phyloP scores from a whole-genome alignment of 371 early-diverging fungal species.

The Caulochytrium protostelioides region DNA sequence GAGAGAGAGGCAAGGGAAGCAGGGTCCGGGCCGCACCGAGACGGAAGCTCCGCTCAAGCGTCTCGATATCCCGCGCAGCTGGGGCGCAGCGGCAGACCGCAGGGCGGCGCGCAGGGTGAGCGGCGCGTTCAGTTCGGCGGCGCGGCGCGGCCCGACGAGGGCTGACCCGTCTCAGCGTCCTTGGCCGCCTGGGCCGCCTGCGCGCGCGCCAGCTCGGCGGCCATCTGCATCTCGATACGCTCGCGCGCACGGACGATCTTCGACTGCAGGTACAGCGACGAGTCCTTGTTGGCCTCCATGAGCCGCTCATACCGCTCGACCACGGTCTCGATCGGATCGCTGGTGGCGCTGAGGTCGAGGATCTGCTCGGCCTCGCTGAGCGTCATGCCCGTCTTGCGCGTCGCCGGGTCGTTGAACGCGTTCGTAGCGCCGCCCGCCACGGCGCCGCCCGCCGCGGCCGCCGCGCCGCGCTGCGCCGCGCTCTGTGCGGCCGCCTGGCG shows the following conservation, averaged over 20 bases:
- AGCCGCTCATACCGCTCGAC: slow-evolving; percentile 27
- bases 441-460: too few relatives aligned
- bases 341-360: slow-evolving; percentile 56
- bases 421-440: slow-evolving; percentile 16
- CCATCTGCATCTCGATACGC: slow-evolving; percentile 64
- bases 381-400: slow-evolving; percentile 62
- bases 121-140: too few relatives aligned
- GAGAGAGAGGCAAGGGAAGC: too few relatives aligned
- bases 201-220: slow-evolving; percentile 23
- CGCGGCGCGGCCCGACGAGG: too few relatives aligned
- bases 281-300: slow-evolving; percentile 54
- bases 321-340: slow-evolving; percentile 44
- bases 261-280: slow-evolving; percentile 81
- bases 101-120: too few relatives aligned
- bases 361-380: slow-evolving; percentile 83
- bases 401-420: slow-evolving; percentile 39
- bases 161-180: too few relatives aligned
- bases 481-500: slow-evolving; percentile 70
- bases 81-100: too few relatives aligned
- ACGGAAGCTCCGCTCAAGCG: too few relatives aligned
- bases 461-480: slow-evolving; percentile 3
- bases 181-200: too few relatives aligned
- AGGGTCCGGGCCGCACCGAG: too few relatives aligned
- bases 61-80: too few relatives aligned
- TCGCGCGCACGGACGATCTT: slow-evolving; percentile 85